Conservation (phyloP, 73 alveolate species). For the Strombidium stylifer region DNA sequence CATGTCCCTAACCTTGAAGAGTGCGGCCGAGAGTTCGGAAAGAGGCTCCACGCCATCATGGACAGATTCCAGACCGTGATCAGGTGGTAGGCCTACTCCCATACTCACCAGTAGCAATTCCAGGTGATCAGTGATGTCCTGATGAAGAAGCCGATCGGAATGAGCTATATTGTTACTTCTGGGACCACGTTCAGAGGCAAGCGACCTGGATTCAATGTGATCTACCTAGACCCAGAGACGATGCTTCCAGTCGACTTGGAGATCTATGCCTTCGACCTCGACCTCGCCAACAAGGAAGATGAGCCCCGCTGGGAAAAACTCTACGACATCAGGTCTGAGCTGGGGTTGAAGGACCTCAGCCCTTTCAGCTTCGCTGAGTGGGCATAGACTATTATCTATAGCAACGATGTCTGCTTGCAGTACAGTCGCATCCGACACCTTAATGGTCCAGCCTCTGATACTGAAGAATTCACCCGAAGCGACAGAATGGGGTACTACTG, state of each 20-base stretch:
- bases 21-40: background rate
- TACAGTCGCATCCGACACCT: too few species aligned
- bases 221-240: constrained; percentile 37
- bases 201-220: constrained; percentile 44
- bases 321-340: constrained; percentile 28
- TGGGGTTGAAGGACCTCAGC: constrained; percentile 35
- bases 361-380: constrained; percentile 31
- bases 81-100: constrained; percentile 6
- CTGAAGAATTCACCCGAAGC: too few species aligned
- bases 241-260: constrained; percentile 38
- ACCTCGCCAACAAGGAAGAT: constrained; percentile 15
- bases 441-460: too few species aligned
- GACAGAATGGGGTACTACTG: too few species aligned
- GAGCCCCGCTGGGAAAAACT: constrained; percentile 18
- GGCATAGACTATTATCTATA: too few species aligned
- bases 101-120: constrained; percentile 7
- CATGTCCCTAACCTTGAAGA: constrained; percentile 9
- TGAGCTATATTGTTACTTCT: constrained; percentile 14
- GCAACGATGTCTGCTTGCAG: too few species aligned
- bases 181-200: constrained; percentile 12
- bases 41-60: constrained; percentile 9
- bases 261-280: constrained; percentile 19
- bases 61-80: constrained; percentile 33
- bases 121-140: background rate
- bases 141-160: constrained; percentile 21